These are phyloP conservation scores for Paramecium caudatum DNA, from an alignment of 73 alveolate species.

Conservation along the genomic window DNA sequence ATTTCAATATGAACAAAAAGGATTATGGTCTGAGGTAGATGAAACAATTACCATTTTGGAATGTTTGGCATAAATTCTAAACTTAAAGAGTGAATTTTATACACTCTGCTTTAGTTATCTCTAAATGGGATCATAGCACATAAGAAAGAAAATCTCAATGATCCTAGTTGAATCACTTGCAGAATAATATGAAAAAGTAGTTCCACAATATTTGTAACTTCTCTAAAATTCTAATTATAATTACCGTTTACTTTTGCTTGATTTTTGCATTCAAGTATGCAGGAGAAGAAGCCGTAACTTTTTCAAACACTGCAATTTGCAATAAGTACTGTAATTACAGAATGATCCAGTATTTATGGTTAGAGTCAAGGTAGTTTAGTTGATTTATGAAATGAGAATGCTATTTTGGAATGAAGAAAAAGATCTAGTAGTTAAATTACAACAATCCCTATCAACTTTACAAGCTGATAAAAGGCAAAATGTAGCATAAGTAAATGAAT, in stretches of 20 bases:
- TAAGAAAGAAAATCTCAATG: slow-evolving; percentile 25
- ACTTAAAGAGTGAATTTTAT: background rate
- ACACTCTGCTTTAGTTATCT: background rate
- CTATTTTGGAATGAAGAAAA: slow-evolving; percentile 68
- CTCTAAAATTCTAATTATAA: background rate
- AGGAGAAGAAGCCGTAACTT: slow-evolving; percentile 37
- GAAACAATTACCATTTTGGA: background rate
- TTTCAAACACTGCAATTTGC: background rate
- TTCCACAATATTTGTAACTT: background rate
- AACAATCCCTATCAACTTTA: background rate
- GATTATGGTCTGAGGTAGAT: slow-evolving; percentile 57
- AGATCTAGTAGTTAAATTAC: slow-evolving; percentile 6
- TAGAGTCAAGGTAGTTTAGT: background rate
- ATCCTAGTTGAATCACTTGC: background rate
- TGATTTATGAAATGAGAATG: slow-evolving; percentile 45
- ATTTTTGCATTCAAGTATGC: slow-evolving; percentile 11
- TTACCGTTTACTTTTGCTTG: slow-evolving; percentile 4
- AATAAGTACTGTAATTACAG: background rate
- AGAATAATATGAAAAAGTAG: slow-evolving; percentile 24
- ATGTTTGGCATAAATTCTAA: background rate
- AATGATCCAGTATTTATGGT: slow-evolving; percentile 24
- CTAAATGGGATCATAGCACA: slow-evolving; percentile 32
- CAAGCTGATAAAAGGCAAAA: background rate
- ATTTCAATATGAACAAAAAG: slow-evolving; percentile 16
- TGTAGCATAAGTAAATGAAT: background rate